Evolutionary conservation across 129 eudicot genomes (phyloP).

Genomic region (Artemisia tridentata): DNA sequence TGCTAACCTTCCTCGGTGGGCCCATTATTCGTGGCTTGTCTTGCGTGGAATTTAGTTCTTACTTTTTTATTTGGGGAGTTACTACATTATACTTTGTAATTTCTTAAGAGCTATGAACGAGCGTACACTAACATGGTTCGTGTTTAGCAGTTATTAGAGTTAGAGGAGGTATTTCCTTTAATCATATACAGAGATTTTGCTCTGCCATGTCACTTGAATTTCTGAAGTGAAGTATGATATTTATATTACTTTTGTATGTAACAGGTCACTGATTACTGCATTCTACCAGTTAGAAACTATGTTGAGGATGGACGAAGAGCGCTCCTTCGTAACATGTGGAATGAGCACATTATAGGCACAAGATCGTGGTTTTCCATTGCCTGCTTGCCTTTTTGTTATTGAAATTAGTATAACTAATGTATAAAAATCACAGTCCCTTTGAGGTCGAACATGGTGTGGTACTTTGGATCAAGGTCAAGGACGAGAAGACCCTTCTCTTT

Average conservation of each 20-base stretch:
- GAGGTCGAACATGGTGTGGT: too few species aligned
- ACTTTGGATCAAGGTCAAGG: too few species aligned
- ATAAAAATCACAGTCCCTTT: too few species aligned
- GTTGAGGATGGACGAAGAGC: slow-evolving; percentile 86
- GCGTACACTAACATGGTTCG: slow-evolving; percentile 98
- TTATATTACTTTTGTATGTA: slow-evolving; percentile 8
- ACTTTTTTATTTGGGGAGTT: too few species aligned
- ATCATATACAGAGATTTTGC: background rate
- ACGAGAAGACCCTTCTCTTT: too few species aligned
- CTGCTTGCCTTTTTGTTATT: too few species aligned
- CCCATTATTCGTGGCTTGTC: background rate
- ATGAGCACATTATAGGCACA: slow-evolving; percentile 86
- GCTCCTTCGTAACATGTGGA: slow-evolving; percentile 98
- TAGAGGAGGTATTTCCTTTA: slow-evolving; percentile 71
- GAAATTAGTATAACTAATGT: too few species aligned
- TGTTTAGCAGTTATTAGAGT: slow-evolving; percentile 90
- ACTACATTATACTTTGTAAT: slow-evolving; percentile 41
- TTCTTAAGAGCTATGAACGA: slow-evolving; percentile 97
- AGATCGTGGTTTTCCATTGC: slow-evolving; percentile 18
- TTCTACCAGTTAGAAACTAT: slow-evolving; percentile 70
- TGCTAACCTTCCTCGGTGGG: too few species aligned
- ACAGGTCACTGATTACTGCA: slow-evolving; percentile 90
- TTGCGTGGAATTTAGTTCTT: slow-evolving; percentile 10
- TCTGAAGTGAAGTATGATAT: background rate
- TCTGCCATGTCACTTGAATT: background rate